Base-by-base conservation (phyloP, 768 basidiomycete species). In the Cubamyces lactineus region DNA sequence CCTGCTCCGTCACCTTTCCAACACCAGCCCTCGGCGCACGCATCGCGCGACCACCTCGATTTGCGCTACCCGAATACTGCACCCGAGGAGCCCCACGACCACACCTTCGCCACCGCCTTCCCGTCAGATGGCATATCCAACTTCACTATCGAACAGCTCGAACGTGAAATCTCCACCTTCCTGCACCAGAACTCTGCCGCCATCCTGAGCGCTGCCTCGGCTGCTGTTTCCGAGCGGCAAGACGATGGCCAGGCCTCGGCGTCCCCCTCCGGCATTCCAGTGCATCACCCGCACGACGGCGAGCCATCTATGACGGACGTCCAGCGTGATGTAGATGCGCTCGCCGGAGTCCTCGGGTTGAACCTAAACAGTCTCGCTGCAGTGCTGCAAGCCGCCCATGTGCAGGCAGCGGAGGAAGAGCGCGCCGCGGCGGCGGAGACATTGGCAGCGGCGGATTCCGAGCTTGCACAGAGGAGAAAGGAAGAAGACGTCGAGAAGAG, bases 341-440 rank as follows among this genome's bases (percentile, higher is more conserved):
- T 60, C 45, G 72, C 70, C n/a, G 55, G 59, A 21, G 52, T 59
- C 26, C 51, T 68, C 26, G 60, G 80, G 50, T 73, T 87, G n/a
- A 80, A 81, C 39, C 75, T 88, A 46, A 83, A 79, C 64, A 83
- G 85, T 4, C 82, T 93, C 50, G 89, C 87, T n/a, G 90, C 89
- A 50, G 87, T 91, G 66, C 77, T 92, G 30, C 89, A 92, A 64
- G 91, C 89, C 55, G 91, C 87, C 9, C 87, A 90, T 52, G 85
- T 85, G 4, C 86, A 84, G 42, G 81, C 79, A 30, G 74, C 78
- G 15, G 81, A 82, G 63, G 78, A 78, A 45, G 81, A 80, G 56
- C 81, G 79, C 61, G 73, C 74, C 17, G 74, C 75, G 15, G 73
- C 74, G 16, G 74, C 75, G 15, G 77, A 78, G 61, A 77, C 77